phyloP scores from a whole-genome alignment of 192 early-diverging fungal genomes.

The Entomortierella lignicola region DNA sequence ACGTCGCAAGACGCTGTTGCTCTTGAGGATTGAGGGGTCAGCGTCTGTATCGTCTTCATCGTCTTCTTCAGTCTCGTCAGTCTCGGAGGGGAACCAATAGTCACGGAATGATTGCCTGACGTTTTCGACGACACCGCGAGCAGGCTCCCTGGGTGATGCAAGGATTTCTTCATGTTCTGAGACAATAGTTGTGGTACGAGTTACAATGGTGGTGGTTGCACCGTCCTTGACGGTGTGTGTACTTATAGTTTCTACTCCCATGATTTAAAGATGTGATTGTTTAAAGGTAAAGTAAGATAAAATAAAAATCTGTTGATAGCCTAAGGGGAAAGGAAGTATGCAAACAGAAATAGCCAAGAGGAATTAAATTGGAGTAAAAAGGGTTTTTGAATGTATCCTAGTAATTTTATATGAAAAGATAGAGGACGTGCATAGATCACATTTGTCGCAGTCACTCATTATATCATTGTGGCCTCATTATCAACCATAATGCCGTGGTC shows the following conservation, averaged over 20 bases:
- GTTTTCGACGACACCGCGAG: slow-evolving; percentile 31
- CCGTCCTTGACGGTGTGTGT: slow-evolving; percentile 50
- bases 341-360: slow-evolving; percentile 13
- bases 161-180: slow-evolving; percentile 39
- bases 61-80: background rate
- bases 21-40: slow-evolving; percentile 20
- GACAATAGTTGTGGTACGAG: slow-evolving; percentile 47
- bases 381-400: too few species aligned
- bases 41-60: slow-evolving; percentile 18
- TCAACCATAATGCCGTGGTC: too few species aligned
- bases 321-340: background rate
- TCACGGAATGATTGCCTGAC: slow-evolving; percentile 33
- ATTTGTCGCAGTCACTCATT: too few species aligned
- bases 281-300: background rate
- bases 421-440: too few species aligned
- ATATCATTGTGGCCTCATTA: too few species aligned
- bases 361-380: too few species aligned
- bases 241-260: slow-evolving; percentile 27
- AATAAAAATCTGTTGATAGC: background rate
- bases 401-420: too few species aligned
- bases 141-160: slow-evolving; percentile 8
- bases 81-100: slow-evolving; percentile 33
- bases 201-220: slow-evolving; percentile 48
- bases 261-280: background rate
- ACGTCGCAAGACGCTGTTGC: slow-evolving; percentile 32